Conservation (phyloP, 2,329 filamentous ascomycete genomes). For the Colletotrichum musae region DNA sequence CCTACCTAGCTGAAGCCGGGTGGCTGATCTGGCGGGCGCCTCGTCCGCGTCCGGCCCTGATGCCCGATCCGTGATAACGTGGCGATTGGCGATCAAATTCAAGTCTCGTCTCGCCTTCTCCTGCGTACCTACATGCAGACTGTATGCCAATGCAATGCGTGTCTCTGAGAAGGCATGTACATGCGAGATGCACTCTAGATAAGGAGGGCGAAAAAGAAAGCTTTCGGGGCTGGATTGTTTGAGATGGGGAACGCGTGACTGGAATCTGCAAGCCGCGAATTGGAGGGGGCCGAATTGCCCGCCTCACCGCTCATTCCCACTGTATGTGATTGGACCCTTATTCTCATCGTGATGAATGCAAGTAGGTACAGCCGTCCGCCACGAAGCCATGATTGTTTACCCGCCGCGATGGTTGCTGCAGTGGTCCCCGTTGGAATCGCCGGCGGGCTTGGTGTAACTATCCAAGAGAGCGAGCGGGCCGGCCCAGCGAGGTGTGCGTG, state of each 20-base stretch:
- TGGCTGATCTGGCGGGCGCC: slow-evolving; percentile 29
- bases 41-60: slow-evolving; percentile 13
- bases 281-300: slow-evolving; percentile 8
- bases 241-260: slow-evolving; percentile 27
- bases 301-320: slow-evolving; percentile 34
- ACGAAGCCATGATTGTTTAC: no score
- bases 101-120: background rate
- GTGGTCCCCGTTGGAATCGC: no score
- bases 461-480: no score
- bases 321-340: slow-evolving; percentile 2
- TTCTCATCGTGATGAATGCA: no score
- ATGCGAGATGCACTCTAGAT: slow-evolving; percentile 26
- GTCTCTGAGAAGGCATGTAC: slow-evolving; percentile 33
- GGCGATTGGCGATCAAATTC: background rate
- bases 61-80: background rate
- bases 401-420: no score
- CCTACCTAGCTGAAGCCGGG: background rate
- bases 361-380: no score
- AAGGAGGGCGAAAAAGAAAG: slow-evolving; percentile 1
- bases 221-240: slow-evolving; percentile 1
- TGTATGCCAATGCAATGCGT: slow-evolving; percentile 21
- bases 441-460: no score
- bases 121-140: slow-evolving; percentile 11
- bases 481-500: no score
- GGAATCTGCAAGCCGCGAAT: slow-evolving; percentile 13